phyloP scores from a whole-genome alignment of 1,284 basidiomycete genomes.

The Pascua guehoae region DNA sequence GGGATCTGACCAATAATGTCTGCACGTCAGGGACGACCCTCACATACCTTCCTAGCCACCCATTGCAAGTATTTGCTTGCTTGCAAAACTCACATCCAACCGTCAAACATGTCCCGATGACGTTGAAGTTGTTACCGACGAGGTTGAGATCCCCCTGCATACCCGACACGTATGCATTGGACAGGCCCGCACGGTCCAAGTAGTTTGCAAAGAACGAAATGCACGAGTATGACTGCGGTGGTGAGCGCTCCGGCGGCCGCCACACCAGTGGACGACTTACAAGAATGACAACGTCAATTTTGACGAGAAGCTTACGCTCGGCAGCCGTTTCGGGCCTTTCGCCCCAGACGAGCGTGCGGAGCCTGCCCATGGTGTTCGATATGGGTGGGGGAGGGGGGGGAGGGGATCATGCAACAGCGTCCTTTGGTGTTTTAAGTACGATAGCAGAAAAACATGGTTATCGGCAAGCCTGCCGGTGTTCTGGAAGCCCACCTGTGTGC shows the following conservation, averaged over 20 bases:
- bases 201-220: constrained; percentile 8
- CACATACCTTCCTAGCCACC: no score
- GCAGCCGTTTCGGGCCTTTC: neutral
- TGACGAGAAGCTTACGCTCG: constrained; percentile 6
- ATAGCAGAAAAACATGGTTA: no score
- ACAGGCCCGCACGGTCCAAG: constrained; percentile 1
- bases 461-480: no score
- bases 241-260: no score
- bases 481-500: no score
- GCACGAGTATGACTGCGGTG: neutral
- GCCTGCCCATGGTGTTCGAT: neutral
- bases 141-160: constrained; percentile 10
- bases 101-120: constrained; percentile 1
- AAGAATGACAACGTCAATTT: constrained; percentile 5
- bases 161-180: constrained; percentile 8
- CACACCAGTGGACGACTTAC: no score
- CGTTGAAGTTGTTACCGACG: constrained; percentile 1
- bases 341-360: constrained; percentile 3
- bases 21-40: neutral
- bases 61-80: no score
- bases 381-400: no score
- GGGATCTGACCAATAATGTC: constrained; percentile 5
- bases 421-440: no score
- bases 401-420: no score
- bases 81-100: constrained; percentile 5